Conservation (phyloP, 2,329 filamentous ascomycete genomes). For the Monosporascus sp. region DNA sequence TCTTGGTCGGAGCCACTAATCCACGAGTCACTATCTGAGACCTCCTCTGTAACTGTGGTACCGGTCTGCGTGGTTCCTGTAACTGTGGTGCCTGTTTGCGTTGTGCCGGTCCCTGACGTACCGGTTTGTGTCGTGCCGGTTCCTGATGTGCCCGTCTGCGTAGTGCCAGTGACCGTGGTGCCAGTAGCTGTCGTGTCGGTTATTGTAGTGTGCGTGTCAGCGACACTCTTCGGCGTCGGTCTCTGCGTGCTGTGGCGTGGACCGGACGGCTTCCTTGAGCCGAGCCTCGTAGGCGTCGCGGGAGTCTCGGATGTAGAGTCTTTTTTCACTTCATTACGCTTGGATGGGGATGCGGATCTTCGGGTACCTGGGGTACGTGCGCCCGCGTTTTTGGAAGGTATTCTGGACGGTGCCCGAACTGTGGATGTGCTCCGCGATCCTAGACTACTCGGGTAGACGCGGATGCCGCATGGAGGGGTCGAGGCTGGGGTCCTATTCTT, state of each 20-base stretch:
- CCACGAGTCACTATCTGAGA: conserved; percentile 28
- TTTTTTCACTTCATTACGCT: conserved; percentile 29
- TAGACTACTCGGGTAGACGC: conserved; percentile 21
- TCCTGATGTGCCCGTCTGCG: conserved; percentile 13
- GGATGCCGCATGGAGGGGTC: conserved; percentile 31
- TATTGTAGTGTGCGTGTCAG: conserved; percentile 2
- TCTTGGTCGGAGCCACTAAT: conserved; percentile 27
- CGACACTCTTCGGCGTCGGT: conserved; percentile 3
- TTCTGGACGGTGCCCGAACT: conserved; percentile 23
- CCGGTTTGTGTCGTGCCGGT: background rate
- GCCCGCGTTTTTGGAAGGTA: conserved; percentile 20
- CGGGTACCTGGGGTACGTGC: conserved; percentile 12
- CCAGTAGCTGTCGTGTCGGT: background rate
- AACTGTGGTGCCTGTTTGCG: conserved; percentile 13
- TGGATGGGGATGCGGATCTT: conserved; percentile 19
- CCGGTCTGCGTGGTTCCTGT: conserved; percentile 21
- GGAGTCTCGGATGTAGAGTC: conserved; percentile 30
- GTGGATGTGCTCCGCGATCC: conserved; percentile 22
- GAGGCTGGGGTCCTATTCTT: conserved; percentile 1
- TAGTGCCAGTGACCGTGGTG: conserved; percentile 4
- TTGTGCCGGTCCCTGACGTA: background rate
- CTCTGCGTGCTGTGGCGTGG: conserved; percentile 14
- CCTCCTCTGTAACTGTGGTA: conserved; percentile 25
- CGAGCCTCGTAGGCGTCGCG: conserved; percentile 30
- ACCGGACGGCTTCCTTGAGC: conserved; percentile 18